phyloP scores from a whole-genome alignment of 192 early-diverging fungal species.

The Gamsiella multidivaricata region DNA sequence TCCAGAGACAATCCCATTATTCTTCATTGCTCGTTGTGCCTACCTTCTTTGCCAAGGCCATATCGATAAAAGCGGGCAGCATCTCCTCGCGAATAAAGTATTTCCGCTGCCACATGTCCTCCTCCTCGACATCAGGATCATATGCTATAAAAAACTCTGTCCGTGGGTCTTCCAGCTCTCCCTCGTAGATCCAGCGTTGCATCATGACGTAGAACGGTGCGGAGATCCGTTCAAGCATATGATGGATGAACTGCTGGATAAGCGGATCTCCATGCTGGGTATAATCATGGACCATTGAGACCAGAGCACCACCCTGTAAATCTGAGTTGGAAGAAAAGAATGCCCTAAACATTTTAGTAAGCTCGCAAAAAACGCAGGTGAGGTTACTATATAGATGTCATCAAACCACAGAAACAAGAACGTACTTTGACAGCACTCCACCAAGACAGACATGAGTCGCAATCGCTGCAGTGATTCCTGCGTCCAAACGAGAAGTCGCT shows the following conservation, averaged over 20 bases:
- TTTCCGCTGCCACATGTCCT: conserved; percentile 86
- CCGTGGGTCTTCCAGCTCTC: conserved; percentile 92
- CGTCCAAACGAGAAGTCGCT: conserved; percentile 89
- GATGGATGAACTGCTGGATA: conserved; percentile 78
- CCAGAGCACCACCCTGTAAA: conserved; percentile 75
- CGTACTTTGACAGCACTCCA: conserved; percentile 69
- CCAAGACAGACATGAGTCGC: conserved; percentile 76
- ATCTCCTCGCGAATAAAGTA: conserved; percentile 81
- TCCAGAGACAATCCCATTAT: not conserved
- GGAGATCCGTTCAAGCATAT: conserved; percentile 79
- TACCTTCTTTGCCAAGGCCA: conserved; percentile 83
- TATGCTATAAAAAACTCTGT: conserved; percentile 90
- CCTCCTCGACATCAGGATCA: conserved; percentile 64
- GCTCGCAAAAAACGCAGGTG: too few species aligned
- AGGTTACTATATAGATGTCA: too few species aligned
- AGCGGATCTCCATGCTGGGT: conserved; percentile 94
- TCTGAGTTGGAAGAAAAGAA: conserved; percentile 44
- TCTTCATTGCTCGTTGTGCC: not conserved
- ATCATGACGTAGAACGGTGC: conserved; percentile 94
- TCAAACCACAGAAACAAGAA: too few species aligned
- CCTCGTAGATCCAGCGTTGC: conserved; percentile 91
- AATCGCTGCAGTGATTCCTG: conserved; percentile 81
- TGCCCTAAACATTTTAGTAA: too few species aligned
- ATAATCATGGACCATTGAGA: conserved; percentile 83
- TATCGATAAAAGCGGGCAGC: conserved; percentile 88